phyloP scores from a whole-genome alignment of 1,284 basidiomycete genomes.

The Leccinum angustisporum region DNA sequence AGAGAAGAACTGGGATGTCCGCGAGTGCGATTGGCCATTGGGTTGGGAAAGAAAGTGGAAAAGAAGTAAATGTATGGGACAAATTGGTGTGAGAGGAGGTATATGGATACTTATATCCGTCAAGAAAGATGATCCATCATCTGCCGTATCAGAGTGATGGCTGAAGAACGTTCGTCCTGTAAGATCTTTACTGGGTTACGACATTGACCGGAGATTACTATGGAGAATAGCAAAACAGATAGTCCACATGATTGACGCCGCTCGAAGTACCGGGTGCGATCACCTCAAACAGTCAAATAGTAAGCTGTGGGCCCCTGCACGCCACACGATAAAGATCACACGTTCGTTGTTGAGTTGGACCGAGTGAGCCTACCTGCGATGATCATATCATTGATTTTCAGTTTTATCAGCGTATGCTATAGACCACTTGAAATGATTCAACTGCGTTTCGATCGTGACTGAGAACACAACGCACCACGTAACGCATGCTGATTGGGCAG shows the following conservation, averaged over 20 bases:
- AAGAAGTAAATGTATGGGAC: neutral
- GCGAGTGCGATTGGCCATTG: conserved; percentile 14
- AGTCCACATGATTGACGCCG: neutral
- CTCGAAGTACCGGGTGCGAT: neutral
- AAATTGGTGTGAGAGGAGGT: neutral
- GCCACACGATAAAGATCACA: neutral
- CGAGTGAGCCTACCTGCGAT: neutral
- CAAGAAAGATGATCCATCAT: neutral
- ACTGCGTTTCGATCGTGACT: neutral
- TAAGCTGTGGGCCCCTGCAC: neutral
- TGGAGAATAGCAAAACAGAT: conserved; percentile 6
- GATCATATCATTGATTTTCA: neutral
- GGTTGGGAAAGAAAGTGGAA: neutral
- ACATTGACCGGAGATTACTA: conserved; percentile 12
- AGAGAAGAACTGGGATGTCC: conserved; percentile 25
- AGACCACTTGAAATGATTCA: neutral
- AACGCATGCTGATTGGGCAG: conserved; percentile 1
- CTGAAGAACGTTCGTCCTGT: conserved; percentile 21
- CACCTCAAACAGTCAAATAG: neutral
- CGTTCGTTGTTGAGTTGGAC: neutral
- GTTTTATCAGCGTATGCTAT: neutral
- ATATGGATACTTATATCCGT: conserved; percentile 18
- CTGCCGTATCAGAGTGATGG: neutral
- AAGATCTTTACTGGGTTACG: conserved; percentile 1
- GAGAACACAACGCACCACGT: neutral